Evolutionary conservation across 176 grass and related monocot genomes (phyloP).

Genomic region (Aegilops longissima): DNA sequence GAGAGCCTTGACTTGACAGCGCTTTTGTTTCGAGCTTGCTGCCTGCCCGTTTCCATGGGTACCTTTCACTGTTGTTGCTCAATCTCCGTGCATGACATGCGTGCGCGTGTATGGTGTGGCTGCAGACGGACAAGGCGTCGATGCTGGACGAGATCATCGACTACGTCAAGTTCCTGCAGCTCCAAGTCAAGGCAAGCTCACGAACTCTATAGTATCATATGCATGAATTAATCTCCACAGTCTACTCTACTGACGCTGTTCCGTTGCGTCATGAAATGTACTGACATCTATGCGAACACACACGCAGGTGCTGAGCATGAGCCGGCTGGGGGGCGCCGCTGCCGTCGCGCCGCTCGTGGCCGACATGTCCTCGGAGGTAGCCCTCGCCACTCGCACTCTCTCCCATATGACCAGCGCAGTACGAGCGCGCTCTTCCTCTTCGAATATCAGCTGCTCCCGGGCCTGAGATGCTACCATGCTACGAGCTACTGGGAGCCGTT

Average conservation of each 20-base stretch:
- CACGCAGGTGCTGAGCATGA: slow-evolving; percentile 92
- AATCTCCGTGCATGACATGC: background rate
- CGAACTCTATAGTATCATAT: no score
- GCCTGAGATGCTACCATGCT: no score
- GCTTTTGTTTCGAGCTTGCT: slow-evolving; percentile 19
- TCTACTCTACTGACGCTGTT: no score
- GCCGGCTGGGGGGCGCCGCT: slow-evolving; percentile 87
- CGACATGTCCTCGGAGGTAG: slow-evolving; percentile 92
- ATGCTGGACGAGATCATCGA: slow-evolving; percentile 99
- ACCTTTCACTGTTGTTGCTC: background rate
- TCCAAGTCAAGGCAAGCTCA: slow-evolving; percentile 70
- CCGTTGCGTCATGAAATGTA: background rate
- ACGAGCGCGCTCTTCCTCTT: background rate
- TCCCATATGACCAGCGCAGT: background rate
- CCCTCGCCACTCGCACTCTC: background rate
- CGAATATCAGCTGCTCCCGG: no score
- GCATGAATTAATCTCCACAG: background rate
- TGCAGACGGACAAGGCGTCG: slow-evolving; percentile 81
- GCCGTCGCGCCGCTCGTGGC: slow-evolving; percentile 90
- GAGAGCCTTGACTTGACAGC: background rate
- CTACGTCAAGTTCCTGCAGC: slow-evolving; percentile 86
- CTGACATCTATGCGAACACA: slow-evolving; percentile 24
- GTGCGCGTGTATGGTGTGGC: background rate
- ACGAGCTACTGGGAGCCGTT: no score
- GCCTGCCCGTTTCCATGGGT: background rate